Evolutionary conservation across 129 eudicot species (phyloP).

Genomic region (Ambrosia trifida): DNA sequence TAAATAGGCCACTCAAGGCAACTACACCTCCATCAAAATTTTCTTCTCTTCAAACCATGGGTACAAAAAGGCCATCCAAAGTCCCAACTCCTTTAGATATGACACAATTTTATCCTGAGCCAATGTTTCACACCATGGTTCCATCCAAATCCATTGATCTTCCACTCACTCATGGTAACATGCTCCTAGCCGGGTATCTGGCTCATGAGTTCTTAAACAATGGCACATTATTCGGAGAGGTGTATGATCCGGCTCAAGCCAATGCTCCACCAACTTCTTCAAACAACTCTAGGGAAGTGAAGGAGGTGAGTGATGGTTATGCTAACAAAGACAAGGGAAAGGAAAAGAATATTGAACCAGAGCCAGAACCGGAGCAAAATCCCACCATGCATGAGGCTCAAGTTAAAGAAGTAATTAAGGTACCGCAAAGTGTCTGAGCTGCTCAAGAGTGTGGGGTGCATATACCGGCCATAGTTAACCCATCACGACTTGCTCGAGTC

Average conservation of each 20-base stretch:
- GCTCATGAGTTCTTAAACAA: conserved; percentile 51
- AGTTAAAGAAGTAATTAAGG: conserved; percentile 26
- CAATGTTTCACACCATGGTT: neutral
- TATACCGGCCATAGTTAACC: conserved; percentile 50
- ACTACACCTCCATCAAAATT: no score
- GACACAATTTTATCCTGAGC: neutral
- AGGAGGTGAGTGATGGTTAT: neutral
- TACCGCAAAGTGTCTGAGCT: conserved; percentile 39
- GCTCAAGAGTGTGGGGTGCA: conserved; percentile 37
- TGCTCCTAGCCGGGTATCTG: conserved; percentile 47
- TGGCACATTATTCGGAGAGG: conserved; percentile 43
- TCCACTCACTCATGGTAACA: conserved; percentile 16
- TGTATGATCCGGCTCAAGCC: conserved; percentile 40
- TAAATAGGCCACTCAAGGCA: no score
- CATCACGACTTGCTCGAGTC: conserved; percentile 44
- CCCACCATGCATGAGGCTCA: neutral
- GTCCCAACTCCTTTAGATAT: no score
- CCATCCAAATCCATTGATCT: conserved; percentile 6
- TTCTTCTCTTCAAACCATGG: no score
- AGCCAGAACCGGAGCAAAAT: conserved; percentile 1
- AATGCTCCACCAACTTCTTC: conserved; percentile 22
- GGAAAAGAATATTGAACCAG: neutral
- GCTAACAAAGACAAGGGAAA: neutral
- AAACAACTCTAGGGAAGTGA: neutral
- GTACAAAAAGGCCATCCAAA: no score